Percentiles rank a stretch among this genome's conserved stretches.
phyloP scores from a whole-genome alignment of 441 rosid genomes.

The Manihot esculenta region DNA sequence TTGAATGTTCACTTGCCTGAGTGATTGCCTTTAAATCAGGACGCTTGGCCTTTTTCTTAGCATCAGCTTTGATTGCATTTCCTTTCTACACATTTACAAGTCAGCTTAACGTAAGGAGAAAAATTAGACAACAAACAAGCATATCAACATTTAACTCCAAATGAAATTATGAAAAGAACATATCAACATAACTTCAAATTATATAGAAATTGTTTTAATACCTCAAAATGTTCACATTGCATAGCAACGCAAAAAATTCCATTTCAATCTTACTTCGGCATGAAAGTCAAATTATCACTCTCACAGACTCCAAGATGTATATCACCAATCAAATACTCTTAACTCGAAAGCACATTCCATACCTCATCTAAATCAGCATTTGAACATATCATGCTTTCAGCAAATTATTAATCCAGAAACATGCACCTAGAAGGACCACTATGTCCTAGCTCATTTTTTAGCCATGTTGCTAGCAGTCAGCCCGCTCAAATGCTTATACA shows the following conservation, averaged over 20 bases:
- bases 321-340: background rate
- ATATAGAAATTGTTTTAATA: background rate
- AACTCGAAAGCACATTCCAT: background rate
- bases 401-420: background rate
- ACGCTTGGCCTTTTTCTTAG: conserved; percentile 46
- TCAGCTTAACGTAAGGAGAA: background rate
- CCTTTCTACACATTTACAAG: conserved; percentile 39
- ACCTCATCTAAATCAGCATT: background rate
- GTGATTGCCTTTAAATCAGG: conserved; percentile 81
- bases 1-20: conserved; percentile 48
- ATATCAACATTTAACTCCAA: background rate
- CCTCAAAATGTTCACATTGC: background rate
- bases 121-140: background rate
- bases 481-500: background rate
- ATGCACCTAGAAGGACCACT: background rate
- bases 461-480: background rate
- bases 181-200: no score
- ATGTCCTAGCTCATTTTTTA: background rate
- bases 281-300: background rate
- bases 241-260: background rate
- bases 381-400: background rate
- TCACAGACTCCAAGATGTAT: background rate
- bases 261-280: background rate
- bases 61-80: conserved; percentile 25
- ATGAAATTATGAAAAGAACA: background rate